Evolutionary conservation across 305 asterid genomes (phyloP), one percentile per base, ranked within the genome.

Genomic region (Fraxinus baroniana): DNA sequence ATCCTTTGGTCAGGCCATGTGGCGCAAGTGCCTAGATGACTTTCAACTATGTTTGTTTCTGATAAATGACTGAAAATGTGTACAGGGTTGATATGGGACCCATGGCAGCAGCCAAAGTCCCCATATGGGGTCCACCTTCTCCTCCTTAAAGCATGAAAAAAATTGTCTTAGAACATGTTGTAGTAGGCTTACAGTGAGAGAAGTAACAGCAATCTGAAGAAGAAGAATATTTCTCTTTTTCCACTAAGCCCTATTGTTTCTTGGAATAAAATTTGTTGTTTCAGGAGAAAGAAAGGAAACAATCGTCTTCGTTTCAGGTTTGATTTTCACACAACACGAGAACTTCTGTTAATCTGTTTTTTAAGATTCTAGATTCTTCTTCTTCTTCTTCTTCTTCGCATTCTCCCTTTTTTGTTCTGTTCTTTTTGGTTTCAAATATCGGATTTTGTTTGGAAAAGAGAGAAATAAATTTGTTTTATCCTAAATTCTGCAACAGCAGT

Each of bases 1-100:
- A 64, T 76, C 72, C 77, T 9, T 79, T 57, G 80, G 89, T 78
- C 83, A 79, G 75, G 84, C 87, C 87, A 84, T 86, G 86, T 87
- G 87, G 88, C 18, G 84, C 80, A 41, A 73, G 86, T 62, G 83
- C 81, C 0, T 18, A 84, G 84, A 55, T 79, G 85, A 36, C 86
- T 84, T 80, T 28, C 18, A 79, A 33, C 84, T 79, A 79, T 70
- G 86, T 76, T 76, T 52, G 10, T 82, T 86, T 86, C 79, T 78
- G 68, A 77, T 81, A 37, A 87, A 81, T 84, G 87, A 86, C 84
- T 86, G 84, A 86, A 33, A 81, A 76, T 72, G 37, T 62, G 79
- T 44, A 30, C 46, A 18, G 76, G 15, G 71, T 15, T 46, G 37
- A 52, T 0, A 33, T 79, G 81, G 87, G 87, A 41, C 83, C 88